A percentile compares a stretch with the other conserved stretches of the same genome.
Evolutionary conservation across 2,329 filamentous ascomycete genomes (phyloP).

Genomic region (Aspergillaceae sp.): DNA sequence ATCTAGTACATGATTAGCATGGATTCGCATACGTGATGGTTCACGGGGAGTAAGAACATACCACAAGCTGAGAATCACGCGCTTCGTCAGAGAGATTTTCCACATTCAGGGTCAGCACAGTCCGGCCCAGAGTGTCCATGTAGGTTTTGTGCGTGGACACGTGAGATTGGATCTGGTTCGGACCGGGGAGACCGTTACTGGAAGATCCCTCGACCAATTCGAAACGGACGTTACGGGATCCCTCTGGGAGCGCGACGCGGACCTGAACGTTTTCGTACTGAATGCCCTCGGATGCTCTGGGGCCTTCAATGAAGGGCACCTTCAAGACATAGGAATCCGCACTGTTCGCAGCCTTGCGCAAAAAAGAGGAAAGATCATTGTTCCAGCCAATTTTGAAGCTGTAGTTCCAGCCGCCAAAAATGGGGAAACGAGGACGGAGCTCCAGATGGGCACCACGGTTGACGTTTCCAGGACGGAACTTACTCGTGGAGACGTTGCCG

Average conservation of each 20-base stretch:
- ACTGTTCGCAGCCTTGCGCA: conserved; percentile 53
- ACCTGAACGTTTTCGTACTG: conserved; percentile 76
- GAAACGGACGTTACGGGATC: conserved; percentile 52
- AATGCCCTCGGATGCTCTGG: conserved; percentile 73
- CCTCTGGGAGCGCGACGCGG: conserved; percentile 81
- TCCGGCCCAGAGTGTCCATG: conserved; percentile 86
- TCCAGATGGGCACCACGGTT: conserved; percentile 74
- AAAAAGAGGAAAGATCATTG: conserved; percentile 65
- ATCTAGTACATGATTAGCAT: conserved; percentile 36
- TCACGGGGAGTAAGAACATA: conserved; percentile 20
- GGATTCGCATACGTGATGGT: not conserved
- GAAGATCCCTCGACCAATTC: conserved; percentile 68
- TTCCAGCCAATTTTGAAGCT: conserved; percentile 97
- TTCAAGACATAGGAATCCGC: conserved; percentile 73
- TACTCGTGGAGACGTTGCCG: conserved; percentile 91
- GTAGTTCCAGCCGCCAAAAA: conserved; percentile 98
- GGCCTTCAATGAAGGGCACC: conserved; percentile 87
- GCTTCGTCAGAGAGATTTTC: conserved; percentile 86
- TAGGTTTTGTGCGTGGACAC: conserved; percentile 71
- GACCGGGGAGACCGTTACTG: conserved; percentile 60
- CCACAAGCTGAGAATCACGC: conserved; percentile 70
- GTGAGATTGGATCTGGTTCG: conserved; percentile 43
- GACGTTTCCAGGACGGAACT: conserved; percentile 58
- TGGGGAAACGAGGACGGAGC: conserved; percentile 86
- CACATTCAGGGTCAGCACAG: conserved; percentile 68